Evolutionary conservation across 108 stramenopile genomes (phyloP), one percentile per base, ranked within the genome.

Genomic region (Mayamaea pseudoterrestris): DNA sequence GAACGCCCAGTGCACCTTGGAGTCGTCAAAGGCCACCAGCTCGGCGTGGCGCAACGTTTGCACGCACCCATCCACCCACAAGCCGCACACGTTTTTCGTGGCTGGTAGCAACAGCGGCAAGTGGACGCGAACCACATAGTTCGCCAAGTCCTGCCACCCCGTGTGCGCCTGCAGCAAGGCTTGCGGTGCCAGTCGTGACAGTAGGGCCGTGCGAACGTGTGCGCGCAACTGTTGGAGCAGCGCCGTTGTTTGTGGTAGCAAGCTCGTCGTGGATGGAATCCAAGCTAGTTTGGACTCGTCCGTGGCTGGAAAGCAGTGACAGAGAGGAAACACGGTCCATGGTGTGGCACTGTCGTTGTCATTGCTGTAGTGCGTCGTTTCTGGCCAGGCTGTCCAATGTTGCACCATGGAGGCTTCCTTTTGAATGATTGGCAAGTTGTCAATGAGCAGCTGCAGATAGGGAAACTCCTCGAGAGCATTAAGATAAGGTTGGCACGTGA

Each of bases 91-190:
- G 18, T 65, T 66, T n/a, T n/a, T n/a, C 13, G 52, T 53, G 28
- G 30, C 20, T 22, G 96, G 96, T 20, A 96, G 83, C 9, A 75
- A 55, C 49, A 98, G 58, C 8, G 92, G 80, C 45, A 97, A 68
- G 56, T 98, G 97, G n/a, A 83, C 53, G 22, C 97, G 69, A 24
- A 93, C 60, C 3, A 98, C 97, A 66, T 95, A 73, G 61, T 98
- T 98, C 4, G 97, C 97, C 31, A 98, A 68, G 60, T 95, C 94
- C 21, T 71, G 68, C 97, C 97, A 98, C 18, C 97, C 97, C 2
- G 83, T 82, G 60, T 98, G 97, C 3, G 83, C 70, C 28, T 93
- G 83, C 24, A 98, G 61, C 6, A 72, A 62, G n/a, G 93, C 89
- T 16, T 80, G 48, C 6, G 84, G 76, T 20, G 82, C 77, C 27